These are phyloP conservation scores for Calocybe gambosa DNA, from an alignment of 1,284 basidiomycete genomes.

Conservation along the genomic window DNA sequence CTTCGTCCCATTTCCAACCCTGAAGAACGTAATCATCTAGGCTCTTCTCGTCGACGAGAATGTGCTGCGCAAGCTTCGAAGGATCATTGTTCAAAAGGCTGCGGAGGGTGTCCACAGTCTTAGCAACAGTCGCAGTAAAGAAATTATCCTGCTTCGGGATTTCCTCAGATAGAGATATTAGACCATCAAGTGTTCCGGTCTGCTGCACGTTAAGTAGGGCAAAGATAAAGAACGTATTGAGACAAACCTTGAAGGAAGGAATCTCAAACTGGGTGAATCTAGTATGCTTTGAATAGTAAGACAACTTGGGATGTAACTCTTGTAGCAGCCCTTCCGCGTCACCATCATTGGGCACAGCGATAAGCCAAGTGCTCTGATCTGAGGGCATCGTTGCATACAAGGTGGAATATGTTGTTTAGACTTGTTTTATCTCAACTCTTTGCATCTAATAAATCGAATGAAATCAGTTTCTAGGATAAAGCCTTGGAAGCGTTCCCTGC, in stretches of 20 bases:
- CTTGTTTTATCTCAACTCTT: constrained; percentile 13
- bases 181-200: constrained; percentile 91
- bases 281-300: constrained; percentile 47
- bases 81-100: constrained; percentile 89
- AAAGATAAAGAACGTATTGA: constrained; percentile 8
- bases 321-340: constrained; percentile 65
- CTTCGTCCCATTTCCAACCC: constrained; percentile 86
- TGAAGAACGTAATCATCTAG: constrained; percentile 79
- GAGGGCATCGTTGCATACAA: constrained; percentile 56
- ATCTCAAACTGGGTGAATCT: constrained; percentile 54
- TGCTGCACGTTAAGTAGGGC: constrained; percentile 29
- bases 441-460: neutral
- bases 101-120: constrained; percentile 92
- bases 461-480: neutral
- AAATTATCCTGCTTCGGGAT: constrained; percentile 88
- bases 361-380: constrained; percentile 81
- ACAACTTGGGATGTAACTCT: constrained; percentile 55
- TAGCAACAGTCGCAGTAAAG: constrained; percentile 85
- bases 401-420: constrained; percentile 14
- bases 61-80: constrained; percentile 76
- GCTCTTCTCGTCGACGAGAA: constrained; percentile 76
- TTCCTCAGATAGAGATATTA: constrained; percentile 88
- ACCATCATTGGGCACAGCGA: constrained; percentile 70
- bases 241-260: constrained; percentile 71
- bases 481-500: neutral